Evolutionary conservation across 805 yeast genomes (phyloP).

Genomic region (Candida hungchunana): DNA sequence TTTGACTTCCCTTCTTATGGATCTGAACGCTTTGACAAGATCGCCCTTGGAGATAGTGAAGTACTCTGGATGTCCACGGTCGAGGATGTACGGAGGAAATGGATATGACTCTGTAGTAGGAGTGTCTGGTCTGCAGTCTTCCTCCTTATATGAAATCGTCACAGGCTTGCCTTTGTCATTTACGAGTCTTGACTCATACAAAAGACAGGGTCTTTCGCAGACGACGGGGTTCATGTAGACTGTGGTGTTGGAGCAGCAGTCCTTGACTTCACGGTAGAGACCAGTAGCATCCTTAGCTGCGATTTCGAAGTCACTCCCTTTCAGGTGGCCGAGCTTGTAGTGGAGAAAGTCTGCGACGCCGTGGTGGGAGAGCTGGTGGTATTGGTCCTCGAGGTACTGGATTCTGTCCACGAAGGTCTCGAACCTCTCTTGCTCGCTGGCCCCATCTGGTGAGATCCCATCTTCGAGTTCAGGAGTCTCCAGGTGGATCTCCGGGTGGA

Average conservation of each 20-base stretch:
- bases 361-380: conserved; percentile 12
- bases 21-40: conserved; percentile 17
- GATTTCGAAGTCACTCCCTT: conserved; percentile 19
- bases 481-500: not conserved
- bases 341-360: conserved; percentile 22
- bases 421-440: conserved; percentile 10
- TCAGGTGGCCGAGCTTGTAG: conserved; percentile 22
- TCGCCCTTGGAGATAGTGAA: conserved; percentile 20
- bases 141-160: conserved; percentile 19
- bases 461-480: not conserved
- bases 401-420: conserved; percentile 14
- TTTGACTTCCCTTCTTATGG: conserved; percentile 21
- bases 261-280: conserved; percentile 20
- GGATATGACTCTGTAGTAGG: conserved; percentile 24
- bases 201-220: conserved; percentile 21
- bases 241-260: conserved; percentile 19
- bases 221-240: conserved; percentile 19
- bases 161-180: conserved; percentile 22
- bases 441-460: not conserved
- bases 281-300: conserved; percentile 11
- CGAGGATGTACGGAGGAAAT: conserved; percentile 17
- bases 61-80: conserved; percentile 18
- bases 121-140: conserved; percentile 11
- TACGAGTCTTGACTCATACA: conserved; percentile 20
- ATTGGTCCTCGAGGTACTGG: conserved; percentile 10